A percentile compares a stretch with the other conserved stretches of the same genome.
Evolutionary conservation across 2,329 filamentous ascomycete genomes (phyloP).

Genomic region (Lasiodiplodia gonubiensis): DNA sequence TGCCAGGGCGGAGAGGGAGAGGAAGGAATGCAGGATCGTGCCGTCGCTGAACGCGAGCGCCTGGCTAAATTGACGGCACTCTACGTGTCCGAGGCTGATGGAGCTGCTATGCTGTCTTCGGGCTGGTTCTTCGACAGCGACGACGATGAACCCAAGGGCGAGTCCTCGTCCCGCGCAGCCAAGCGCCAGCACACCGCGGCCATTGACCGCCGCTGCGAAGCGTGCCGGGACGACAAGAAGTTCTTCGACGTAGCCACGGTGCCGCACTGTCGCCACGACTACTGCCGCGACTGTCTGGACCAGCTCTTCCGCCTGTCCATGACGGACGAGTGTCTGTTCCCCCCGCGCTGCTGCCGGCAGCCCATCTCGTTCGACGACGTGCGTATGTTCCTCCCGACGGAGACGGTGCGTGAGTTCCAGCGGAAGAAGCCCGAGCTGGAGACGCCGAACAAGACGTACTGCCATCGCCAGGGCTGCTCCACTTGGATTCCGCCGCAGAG

Average conservation of each 20-base stretch:
- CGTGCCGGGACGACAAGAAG: conserved; percentile 7
- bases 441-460: conserved; percentile 33
- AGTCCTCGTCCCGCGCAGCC: neutral
- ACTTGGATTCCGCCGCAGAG: conserved; percentile 19
- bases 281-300: conserved; percentile 34
- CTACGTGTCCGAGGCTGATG: conserved; percentile 14
- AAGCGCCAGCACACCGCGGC: neutral
- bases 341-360: conserved; percentile 34
- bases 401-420: conserved; percentile 29
- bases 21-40: neutral
- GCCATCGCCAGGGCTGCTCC: neutral
- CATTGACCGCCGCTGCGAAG: conserved; percentile 2
- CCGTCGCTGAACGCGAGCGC: neutral
- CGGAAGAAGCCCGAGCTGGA: conserved; percentile 33
- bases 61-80: conserved; percentile 14
- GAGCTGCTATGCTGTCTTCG: neutral
- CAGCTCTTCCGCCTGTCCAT: conserved; percentile 33
- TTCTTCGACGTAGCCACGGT: conserved; percentile 15
- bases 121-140: neutral
- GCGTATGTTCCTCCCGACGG: neutral
- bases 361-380: conserved; percentile 32
- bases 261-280: conserved; percentile 32
- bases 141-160: neutral
- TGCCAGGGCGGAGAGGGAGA: neutral
- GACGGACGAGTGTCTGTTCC: conserved; percentile 34